These are phyloP conservation scores for Mycena vitilis DNA, from an alignment of 768 basidiomycete species.

Conservation along the genomic window DNA sequence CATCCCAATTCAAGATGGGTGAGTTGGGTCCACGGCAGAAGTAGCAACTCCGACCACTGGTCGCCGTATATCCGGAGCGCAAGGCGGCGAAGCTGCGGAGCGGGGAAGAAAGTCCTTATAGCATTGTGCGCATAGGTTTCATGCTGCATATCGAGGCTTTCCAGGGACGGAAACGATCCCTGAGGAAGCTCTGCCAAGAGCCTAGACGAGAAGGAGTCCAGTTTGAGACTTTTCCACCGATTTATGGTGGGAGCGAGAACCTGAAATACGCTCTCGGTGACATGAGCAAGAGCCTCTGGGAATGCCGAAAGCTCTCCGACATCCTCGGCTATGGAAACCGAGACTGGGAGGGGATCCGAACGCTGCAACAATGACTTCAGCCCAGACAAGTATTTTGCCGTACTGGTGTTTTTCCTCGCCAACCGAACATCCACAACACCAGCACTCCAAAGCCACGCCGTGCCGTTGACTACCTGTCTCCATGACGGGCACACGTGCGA, in stretches of 20 bases:
- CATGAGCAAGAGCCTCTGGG: neutral
- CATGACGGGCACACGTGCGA: conserved; percentile 9
- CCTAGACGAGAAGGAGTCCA: conserved; percentile 3
- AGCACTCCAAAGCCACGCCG: conserved; percentile 4
- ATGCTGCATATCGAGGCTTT: conserved; percentile 8
- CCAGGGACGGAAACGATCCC: conserved; percentile 4
- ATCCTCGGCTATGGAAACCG: conserved; percentile 7
- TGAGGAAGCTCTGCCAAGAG: neutral
- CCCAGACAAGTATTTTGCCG: neutral
- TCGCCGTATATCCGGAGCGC: neutral
- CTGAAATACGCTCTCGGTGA: neutral
- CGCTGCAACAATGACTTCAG: neutral
- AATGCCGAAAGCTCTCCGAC: neutral
- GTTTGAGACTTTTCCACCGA: conserved; percentile 6
- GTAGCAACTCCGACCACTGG: neutral
- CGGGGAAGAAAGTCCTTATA: conserved; percentile 2
- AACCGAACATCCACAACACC: conserved; percentile 4
- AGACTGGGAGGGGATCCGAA: conserved; percentile 10
- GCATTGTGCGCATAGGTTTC: neutral
- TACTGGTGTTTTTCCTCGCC: neutral
- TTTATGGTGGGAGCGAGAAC: neutral
- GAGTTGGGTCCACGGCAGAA: conserved; percentile 1
- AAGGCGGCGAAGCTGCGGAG: conserved; percentile 6
- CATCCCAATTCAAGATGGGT: neutral
- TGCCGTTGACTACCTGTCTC: conserved; percentile 9